Base-by-base conservation (phyloP, 2,329 filamentous ascomycete species). In the Penicillium occitanis region DNA sequence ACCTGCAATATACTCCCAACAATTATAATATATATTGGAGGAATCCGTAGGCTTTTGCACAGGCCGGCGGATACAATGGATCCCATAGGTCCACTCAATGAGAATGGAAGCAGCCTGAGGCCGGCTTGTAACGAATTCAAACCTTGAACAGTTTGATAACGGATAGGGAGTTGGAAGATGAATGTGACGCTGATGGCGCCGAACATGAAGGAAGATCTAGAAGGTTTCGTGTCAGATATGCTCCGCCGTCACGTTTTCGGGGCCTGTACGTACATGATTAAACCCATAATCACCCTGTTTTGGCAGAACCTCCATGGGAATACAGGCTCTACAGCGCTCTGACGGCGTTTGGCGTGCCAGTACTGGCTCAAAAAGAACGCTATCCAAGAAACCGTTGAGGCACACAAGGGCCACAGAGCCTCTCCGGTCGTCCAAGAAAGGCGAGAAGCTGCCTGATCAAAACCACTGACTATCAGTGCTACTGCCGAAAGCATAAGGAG, bases 11-110 rank as follows among this genome's bases (percentile, higher is more conserved):
- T 22, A 14, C 51, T 57, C 0, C 72, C 77, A 13, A 70, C 66
- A 2, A 76, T 22, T 14, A 79, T 57, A 1, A 77, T 63, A 53
- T 77, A 77, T 22, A 75, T 70, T 5, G 76, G 73, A 14, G 74
- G 60, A 50, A 73, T 72, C 5, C 51, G 51, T n/a, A 57, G n/a
- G 51, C 30, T 37, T 37, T 73, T 66, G 30, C 22, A 44, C 33
- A 30, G 48, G 44, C 30, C 19, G 44, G 51, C 51, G 30, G 51
- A 19, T 7, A 57, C 6, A 22, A 57, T 57, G 10, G 51, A 51
- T 28, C 22, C 60, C 22, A 42, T 5, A 42, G 51, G 48, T 11
- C 50, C 28, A 14, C 40, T 25, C 22, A 66, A 10, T 22, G 55
- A 37, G 25, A 61, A 61, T 19, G 63, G 63, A 53, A 65, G 42